phyloP scores from a whole-genome alignment of 2,329 filamentous ascomycete genomes.

The Endothia cerciana region DNA sequence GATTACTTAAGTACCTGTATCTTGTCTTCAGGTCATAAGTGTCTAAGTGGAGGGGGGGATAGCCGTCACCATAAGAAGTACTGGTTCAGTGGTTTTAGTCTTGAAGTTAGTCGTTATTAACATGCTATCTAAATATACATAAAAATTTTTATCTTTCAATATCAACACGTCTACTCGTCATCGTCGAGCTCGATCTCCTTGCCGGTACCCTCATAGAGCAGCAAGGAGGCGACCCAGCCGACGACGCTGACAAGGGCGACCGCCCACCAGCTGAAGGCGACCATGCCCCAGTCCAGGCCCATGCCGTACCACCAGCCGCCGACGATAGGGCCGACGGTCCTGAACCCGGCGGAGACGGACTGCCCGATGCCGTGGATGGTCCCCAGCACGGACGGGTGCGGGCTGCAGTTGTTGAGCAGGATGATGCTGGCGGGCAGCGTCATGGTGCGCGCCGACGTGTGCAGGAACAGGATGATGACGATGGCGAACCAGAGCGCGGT shows the following conservation, averaged over 20 bases:
- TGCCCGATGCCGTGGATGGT: constrained; percentile 60
- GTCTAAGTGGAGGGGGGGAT: too few relatives aligned
- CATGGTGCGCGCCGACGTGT: constrained; percentile 76
- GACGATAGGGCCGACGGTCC: constrained; percentile 54
- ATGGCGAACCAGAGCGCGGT: constrained; percentile 59
- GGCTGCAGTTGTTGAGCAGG: constrained; percentile 63
- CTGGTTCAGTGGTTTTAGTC: neutral
- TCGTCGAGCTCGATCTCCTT: constrained; percentile 61
- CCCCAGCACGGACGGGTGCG: constrained; percentile 60
- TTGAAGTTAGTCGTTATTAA: constrained; percentile 5
- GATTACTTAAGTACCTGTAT: too few relatives aligned
- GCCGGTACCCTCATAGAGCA: constrained; percentile 67
- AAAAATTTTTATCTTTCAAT: neutral
- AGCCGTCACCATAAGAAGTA: neutral
- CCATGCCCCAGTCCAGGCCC: constrained; percentile 49
- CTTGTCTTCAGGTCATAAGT: too few relatives aligned
- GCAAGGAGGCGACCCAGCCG: constrained; percentile 62
- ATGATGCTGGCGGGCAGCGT: constrained; percentile 62
- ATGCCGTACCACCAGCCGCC: constrained; percentile 54
- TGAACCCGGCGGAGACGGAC: constrained; percentile 53
- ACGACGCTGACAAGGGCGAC: constrained; percentile 54
- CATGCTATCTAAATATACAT: constrained; percentile 13
- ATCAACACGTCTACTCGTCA: constrained; percentile 38
- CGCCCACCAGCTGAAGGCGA: constrained; percentile 53
- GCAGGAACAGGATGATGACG: constrained; percentile 64